Evolutionary conservation across 2,329 filamentous ascomycete species (phyloP), one percentile per base, ranked within the genome.

Genomic region (Mycosphaerelloides madeirae): DNA sequence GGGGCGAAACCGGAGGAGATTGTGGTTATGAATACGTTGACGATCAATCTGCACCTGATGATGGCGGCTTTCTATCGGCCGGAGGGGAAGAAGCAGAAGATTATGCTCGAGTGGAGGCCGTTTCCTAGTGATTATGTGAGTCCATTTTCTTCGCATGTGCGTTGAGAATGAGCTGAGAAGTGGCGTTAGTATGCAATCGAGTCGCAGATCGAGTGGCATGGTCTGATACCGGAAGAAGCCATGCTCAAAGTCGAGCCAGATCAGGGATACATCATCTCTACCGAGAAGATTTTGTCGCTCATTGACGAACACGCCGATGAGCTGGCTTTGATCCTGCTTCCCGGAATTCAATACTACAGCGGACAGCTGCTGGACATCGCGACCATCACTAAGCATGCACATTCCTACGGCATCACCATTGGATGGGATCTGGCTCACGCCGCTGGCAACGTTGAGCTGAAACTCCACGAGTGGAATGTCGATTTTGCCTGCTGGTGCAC

Each of bases 401-500:
- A 83, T 54, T 72, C 72, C 0, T 78, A 78, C 48, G 84, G 81
- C 41, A 79, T 95, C 39, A 65, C 81, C 2, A 81, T 93, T 6
- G 87, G 87, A 20, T 95, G 88, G 88, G 89, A 95, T 62, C 80
- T 93, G 20, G 89, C 89, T 0, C 88, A 95, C 64, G 87, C 87
- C 0, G 85, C 80, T 15, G 89, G 89, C 20, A 95, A 95, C 60
- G 85, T 94, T 2, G 80, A 85, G 38, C 69, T 95, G 14, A 69
- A 74, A 44, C 75, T 95, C 15, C 88, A 95, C 65, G 86, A 91
- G 55, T 95, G 89, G 89, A 77, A 85, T 55, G 87, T 94, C 20
- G 89, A 95, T 65, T 95, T 94, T 59, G 89, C 89, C 11, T 86
- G 80, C 48, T 95, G 89, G 89, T 95, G 89, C 67, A 90, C 83